Base-by-base conservation (phyloP, 108 stramenopile species). In the Pseudonitzschia multiseries region DNA sequence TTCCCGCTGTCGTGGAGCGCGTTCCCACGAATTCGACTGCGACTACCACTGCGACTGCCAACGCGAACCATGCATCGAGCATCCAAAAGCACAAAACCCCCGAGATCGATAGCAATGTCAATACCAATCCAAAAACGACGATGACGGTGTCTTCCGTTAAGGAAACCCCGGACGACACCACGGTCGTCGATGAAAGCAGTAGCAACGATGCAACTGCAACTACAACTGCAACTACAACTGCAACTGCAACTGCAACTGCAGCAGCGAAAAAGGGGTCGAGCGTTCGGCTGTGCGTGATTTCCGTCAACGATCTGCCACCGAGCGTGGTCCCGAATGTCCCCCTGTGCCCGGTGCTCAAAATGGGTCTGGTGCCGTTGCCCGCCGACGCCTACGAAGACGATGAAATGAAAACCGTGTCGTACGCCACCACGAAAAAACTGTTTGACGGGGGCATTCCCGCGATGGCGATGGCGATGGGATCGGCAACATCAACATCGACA, bases 341-440 rank as follows among this genome's bases (percentile, higher is more conserved):
- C 0, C 77, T 94, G 0, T 91, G 89, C 69, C 93, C 93, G 0
- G 84, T 89, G 32, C 70, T 94, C 48, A 85, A 89, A 48, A 65
- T 90, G 44, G 90, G 93, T 2, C 74, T 91, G 62, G 82, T 88
- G 0, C 15, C 41, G 0, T 52, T 82, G 21, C 74, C 74, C 4
- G 26, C 56, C 15, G 50, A 10, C 40, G 57, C 21, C 0, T 46
- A 69, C 41, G 71, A 76, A 17, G 62, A 57, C 21, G 29, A 21
- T 0, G 52, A 61, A 44, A 24, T 2, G 32, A 31, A 42, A 15
- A 14, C 36, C 2, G 54, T 36, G 14, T 66, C 46, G 0, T 64
- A 43, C 21, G 27, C 29, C 31, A n/a, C 78, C 4, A 51, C 31
- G 54, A 44, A 56, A 28, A 63, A 69, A 26, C 52, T 82, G n/a